Conservation (phyloP, 2,329 filamentous ascomycete species). For the Fusarium siculi region DNA sequence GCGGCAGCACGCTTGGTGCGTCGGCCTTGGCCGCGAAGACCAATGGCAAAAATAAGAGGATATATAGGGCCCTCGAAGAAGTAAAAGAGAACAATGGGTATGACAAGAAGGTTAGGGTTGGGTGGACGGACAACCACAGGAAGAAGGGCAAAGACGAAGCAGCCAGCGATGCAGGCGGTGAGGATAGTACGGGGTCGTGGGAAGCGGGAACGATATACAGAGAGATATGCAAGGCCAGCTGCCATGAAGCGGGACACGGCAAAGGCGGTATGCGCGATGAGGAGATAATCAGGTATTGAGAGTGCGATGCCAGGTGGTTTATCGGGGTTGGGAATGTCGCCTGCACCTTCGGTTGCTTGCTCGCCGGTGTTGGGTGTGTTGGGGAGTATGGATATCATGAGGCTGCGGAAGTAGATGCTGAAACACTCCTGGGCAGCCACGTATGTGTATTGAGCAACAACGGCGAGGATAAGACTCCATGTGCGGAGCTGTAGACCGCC, state of each 20-base stretch:
- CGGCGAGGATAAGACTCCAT: conserved; percentile 73
- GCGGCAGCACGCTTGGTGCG: conserved; percentile 82
- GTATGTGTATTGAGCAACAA: conserved; percentile 82
- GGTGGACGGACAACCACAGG: conserved; percentile 57
- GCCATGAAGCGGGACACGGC: conserved; percentile 78
- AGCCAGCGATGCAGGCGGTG: conserved; percentile 67
- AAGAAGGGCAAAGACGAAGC: conserved; percentile 66
- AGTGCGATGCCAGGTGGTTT: conserved; percentile 60
- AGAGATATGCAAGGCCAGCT: conserved; percentile 70
- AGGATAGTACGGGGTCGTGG: conserved; percentile 78
- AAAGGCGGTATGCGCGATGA: conserved; percentile 78
- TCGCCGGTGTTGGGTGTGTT: conserved; percentile 33
- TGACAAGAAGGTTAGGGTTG: conserved; percentile 61
- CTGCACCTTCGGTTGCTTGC: conserved; percentile 36
- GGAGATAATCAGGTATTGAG: conserved; percentile 72
- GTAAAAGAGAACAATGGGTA: conserved; percentile 76
- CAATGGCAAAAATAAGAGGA: conserved; percentile 83
- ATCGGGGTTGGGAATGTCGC: conserved; percentile 47
- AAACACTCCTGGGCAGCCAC: conserved; percentile 77
- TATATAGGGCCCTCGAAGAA: conserved; percentile 87
- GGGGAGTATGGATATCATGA: conserved; percentile 58
- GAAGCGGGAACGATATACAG: conserved; percentile 58
- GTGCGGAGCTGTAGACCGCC: conserved; percentile 65
- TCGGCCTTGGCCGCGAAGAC: conserved; percentile 81
- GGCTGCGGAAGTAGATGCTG: conserved; percentile 68